Evolutionary conservation across 78 protist genomes (phyloP).

Genomic region (Tieghemostelium lacteum): DNA sequence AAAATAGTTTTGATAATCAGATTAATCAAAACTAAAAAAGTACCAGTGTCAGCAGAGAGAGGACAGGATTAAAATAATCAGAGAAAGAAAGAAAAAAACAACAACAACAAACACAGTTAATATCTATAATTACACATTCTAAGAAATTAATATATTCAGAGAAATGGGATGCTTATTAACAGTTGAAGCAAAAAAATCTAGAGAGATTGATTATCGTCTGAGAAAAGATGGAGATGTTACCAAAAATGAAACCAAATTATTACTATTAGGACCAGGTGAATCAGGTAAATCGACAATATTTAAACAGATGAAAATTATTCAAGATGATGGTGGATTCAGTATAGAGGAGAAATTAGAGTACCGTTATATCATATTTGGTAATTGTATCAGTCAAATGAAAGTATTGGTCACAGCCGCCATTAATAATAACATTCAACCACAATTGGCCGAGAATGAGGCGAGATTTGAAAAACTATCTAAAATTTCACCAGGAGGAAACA

Average conservation of each 20-base stretch:
- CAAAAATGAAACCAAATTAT: constrained; percentile 67
- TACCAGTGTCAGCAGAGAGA: too few species aligned
- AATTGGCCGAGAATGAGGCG: constrained; percentile 32
- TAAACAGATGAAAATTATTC: constrained; percentile 85
- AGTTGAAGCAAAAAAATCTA: constrained; percentile 66
- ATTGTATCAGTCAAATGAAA: constrained; percentile 85
- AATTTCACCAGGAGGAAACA: constrained; percentile 75
- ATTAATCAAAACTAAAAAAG: too few species aligned
- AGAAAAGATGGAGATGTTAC: constrained; percentile 52
- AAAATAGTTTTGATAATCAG: too few species aligned
- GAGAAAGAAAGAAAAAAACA: too few species aligned
- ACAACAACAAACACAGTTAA: too few species aligned
- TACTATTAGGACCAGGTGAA: constrained; percentile 71
- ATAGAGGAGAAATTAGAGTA: constrained; percentile 75
- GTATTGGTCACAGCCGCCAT: constrained; percentile 64
- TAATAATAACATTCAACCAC: constrained; percentile 26
- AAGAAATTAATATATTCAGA: too few species aligned
- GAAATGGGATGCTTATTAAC: constrained; percentile 74
- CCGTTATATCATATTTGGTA: constrained; percentile 75
- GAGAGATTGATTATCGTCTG: constrained; percentile 60
- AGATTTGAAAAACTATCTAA: constrained; percentile 66
- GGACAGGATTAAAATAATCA: too few species aligned
- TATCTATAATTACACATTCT: too few species aligned
- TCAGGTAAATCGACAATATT: constrained; percentile 81
- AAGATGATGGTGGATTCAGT: constrained; percentile 78